Evolutionary conservation across 2,329 filamentous ascomycete species (phyloP).

Genomic region (Talaromyces amestolkiae): DNA sequence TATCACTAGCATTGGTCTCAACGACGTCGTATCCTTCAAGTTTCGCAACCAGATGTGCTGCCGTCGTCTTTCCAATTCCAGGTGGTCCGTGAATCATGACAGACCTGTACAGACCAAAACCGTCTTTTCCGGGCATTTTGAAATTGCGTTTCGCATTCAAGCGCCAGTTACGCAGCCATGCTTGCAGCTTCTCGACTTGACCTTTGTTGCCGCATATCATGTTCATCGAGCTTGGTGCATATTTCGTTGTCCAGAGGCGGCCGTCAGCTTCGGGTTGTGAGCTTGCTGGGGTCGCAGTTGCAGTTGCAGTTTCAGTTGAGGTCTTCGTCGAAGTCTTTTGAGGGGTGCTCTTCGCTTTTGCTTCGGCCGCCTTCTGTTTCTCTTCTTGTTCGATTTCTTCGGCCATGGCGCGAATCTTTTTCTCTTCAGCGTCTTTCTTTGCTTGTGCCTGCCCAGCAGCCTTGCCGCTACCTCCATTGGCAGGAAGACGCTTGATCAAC

Average conservation of each 20-base stretch:
- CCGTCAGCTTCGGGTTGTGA: conserved; percentile 49
- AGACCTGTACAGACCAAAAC: conserved; percentile 77
- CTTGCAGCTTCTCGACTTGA: conserved; percentile 83
- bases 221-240: conserved; percentile 77
- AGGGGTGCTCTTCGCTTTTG: conserved; percentile 47
- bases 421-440: conserved; percentile 80
- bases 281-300: conserved; percentile 32
- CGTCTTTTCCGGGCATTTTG: conserved; percentile 77
- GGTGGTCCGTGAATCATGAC: conserved; percentile 94
- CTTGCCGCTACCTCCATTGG: conserved; percentile 82
- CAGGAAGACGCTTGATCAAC: conserved; percentile 75
- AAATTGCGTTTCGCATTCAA: conserved; percentile 78
- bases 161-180: conserved; percentile 80
- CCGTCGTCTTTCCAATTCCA: conserved; percentile 95
- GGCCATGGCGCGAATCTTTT: conserved; percentile 75
- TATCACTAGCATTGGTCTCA: conserved; percentile 94
- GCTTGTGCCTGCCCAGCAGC: conserved; percentile 81
- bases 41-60: conserved; percentile 89
- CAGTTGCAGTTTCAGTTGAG: conserved; percentile 25
- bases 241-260: conserved; percentile 90
- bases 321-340: conserved; percentile 35
- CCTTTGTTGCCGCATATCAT: conserved; percentile 96
- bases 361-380: conserved; percentile 49
- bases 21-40: conserved; percentile 90
- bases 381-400: conserved; percentile 85